Evolutionary conservation across 2,329 filamentous ascomycete species (phyloP), one percentile per base, ranked within the genome.

Genomic region (Coniochaeta sp.): DNA sequence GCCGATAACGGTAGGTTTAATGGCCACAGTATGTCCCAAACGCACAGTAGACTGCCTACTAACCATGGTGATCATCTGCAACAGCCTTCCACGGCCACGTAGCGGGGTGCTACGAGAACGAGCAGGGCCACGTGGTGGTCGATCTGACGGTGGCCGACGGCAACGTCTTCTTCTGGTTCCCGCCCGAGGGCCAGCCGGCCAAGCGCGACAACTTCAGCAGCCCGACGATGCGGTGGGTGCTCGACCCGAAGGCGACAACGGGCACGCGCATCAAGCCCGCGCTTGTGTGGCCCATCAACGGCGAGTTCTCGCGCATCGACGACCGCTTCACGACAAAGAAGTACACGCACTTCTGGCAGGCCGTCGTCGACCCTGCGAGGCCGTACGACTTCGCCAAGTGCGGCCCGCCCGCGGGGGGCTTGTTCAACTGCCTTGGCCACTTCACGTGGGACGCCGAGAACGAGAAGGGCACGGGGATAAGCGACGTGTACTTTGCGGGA

Each of bases 291-390:
- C 61, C 68, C n/a, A 77, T 69, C 14, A 79, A 78, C 62, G 75
- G 74, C n/a, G 78, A 81, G 66, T 81, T 81, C 69, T 78, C 75
- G 10, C 74, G 78, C 12, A 79, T 80, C 60, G 78, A 81, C 62
- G 78, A 81, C 63, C 74, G 78, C 1, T 76, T 73, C 59, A 72
- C 76, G 24, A 75, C 76, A 4, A 76, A 75, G 64, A 69, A 70
- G 47, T 79, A 80, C 65, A 67, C 66, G 10, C 76, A 79, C 66
- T 79, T 79, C 66, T 81, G 78, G 77, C 76, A 79, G 62, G 70
- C 75, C 4, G 70, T 66, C 63, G 72, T 72, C 34, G 73, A 72
- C 55, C 70, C 66, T 7, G 70, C 65, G 6, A 66, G 58, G 60
- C 78, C 72, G 17, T 78, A 79, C 60, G 78, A 78, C 65, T 75